Evolutionary conservation across 352 stramenopile genomes (phyloP), one percentile per base, ranked within the genome.

Genomic region (Phytopythium chamaehyphon): DNA sequence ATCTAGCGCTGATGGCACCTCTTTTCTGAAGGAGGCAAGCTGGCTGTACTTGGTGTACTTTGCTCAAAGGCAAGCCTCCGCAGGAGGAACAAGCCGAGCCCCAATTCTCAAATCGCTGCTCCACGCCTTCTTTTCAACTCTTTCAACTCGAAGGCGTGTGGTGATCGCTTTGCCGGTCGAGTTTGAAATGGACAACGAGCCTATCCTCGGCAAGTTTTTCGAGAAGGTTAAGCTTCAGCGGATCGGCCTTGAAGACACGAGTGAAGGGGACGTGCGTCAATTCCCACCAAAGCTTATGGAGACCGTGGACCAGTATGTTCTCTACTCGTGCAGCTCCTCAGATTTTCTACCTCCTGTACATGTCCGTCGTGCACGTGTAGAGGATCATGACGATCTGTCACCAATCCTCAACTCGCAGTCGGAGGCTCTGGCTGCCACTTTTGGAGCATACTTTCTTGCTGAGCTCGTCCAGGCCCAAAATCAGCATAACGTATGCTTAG

Each of bases 371-470:
- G 83, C 83, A 0, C 73, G 81, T 36, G 80, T 93, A 11, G 83
- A 93, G 68, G 83, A 93, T 58, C 81, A 91, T 43, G 83, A 93
- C 42, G 83, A 93, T 49, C 60, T 93, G 4, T 73, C 86, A 24
- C 80, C 79, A 15, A 87, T 93, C 47, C 56, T 93, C 3, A 67
- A 61, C 16, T 45, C 57, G 10, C 83, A 93, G 53, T 81, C 74
- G 45, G 69, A 86, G 47, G 53, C 68, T 3, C 70, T 97, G 8
- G 64, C 75, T 11, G 64, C 69, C 10, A 65, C 76, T 1, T 97
- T 96, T 50, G 91, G 91, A 12, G 79, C 96, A n/a, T 98, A 93
- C 59, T 97, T 97, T 56, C 63, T 98, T 8, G 91, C 90, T 1
- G 90, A 97, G 48, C 73, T 98, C 39, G 97, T 97, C 54, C 76